phyloP scores from a whole-genome alignment of 2,329 filamentous ascomycete species.

The Fragosphaeria purpurea region DNA sequence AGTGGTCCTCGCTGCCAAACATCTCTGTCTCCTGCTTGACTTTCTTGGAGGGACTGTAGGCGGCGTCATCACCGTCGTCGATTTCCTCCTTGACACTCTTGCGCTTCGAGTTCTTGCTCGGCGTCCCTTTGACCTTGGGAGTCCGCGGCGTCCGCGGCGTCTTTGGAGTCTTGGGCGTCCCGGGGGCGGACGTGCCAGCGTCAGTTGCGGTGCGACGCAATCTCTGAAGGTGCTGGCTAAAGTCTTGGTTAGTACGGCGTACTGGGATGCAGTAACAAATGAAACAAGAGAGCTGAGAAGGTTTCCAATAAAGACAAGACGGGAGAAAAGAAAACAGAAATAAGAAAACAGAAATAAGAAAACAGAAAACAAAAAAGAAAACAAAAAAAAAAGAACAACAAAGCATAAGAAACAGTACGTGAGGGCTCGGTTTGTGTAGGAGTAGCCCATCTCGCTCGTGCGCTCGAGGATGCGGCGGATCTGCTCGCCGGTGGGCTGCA shows the following conservation, averaged over 20 bases:
- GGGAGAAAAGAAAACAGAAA: background rate
- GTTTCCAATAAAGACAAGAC: background rate
- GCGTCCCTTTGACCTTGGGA: slow-evolving; percentile 10
- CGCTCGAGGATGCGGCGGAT: slow-evolving; percentile 16
- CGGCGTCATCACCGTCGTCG: slow-evolving; percentile 3
- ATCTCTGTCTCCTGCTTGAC: slow-evolving; percentile 3
- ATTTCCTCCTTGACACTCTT: slow-evolving; percentile 1
- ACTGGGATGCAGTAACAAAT: no score
- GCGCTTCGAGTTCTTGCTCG: slow-evolving; percentile 1
- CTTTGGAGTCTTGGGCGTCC: slow-evolving; percentile 11
- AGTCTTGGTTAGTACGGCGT: no score
- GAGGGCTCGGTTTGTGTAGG: slow-evolving; percentile 20
- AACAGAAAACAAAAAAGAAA: background rate
- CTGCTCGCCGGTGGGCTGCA: slow-evolving; percentile 16
- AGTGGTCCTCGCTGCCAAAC: background rate
- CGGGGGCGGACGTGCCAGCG: background rate
- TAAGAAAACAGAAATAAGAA: background rate
- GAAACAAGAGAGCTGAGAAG: background rate
- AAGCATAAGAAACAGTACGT: slow-evolving; percentile 13
- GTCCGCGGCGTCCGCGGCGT: slow-evolving; percentile 4
- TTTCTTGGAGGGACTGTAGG: slow-evolving; percentile 10
- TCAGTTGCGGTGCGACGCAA: slow-evolving; percentile 20
- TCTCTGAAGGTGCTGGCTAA: slow-evolving; percentile 26
- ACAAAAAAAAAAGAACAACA: background rate
- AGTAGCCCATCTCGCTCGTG: slow-evolving; percentile 17